Evolutionary conservation across 257 asterid species (phyloP).

Genomic region (Rauvolfia tetraphylla): DNA sequence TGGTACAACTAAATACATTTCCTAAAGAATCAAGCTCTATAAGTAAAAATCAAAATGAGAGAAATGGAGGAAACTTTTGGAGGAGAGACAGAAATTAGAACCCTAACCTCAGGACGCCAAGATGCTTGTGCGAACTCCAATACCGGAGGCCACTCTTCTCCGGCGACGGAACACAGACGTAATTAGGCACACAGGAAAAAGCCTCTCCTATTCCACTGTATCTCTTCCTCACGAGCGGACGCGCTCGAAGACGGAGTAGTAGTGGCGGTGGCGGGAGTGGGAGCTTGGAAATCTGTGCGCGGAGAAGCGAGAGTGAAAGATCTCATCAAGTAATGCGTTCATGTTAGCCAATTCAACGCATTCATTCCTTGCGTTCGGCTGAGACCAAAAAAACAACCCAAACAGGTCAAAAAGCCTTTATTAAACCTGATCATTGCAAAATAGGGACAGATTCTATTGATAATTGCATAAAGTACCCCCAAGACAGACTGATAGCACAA

Average conservation of each 20-base stretch:
- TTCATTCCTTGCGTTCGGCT: no score
- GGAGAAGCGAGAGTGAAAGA: no score
- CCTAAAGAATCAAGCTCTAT: background rate
- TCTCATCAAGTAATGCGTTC: no score
- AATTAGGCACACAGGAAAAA: background rate
- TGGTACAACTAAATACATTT: no score
- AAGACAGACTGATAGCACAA: background rate
- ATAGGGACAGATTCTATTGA: background rate
- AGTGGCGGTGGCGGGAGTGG: background rate
- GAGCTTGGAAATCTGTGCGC: background rate
- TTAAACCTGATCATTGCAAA: background rate
- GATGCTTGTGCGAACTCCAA: background rate
- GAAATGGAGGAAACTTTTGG: background rate
- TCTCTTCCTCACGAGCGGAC: background rate
- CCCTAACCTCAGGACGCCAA: background rate
- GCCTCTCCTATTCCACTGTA: no score
- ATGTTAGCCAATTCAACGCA: no score
- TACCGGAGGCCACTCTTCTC: background rate
- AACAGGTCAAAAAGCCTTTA: no score
- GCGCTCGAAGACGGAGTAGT: no score
- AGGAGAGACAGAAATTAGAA: background rate
- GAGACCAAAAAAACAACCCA: no score
- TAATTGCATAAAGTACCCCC: background rate
- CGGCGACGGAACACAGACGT: background rate
- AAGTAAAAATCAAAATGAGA: background rate